Base-by-base conservation (phyloP, 2,329 filamentous ascomycete genomes). In the Spiromastix sp. region DNA sequence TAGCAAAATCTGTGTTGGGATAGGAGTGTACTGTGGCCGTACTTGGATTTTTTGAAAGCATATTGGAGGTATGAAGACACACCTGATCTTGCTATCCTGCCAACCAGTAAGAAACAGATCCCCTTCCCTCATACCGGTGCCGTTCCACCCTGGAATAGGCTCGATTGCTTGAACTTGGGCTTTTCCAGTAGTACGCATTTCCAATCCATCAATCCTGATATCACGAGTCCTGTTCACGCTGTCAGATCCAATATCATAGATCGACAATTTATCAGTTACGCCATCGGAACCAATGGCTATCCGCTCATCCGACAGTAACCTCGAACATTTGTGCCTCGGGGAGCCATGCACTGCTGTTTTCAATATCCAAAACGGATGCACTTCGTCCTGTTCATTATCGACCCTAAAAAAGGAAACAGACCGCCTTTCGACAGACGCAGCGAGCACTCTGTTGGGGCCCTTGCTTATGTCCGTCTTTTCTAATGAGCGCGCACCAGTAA, bases 91-190 rank as follows among this genome's bases (percentile, higher is more conserved):
- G 8, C 73, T 71, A 48, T 78, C 72, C 34, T 73, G 72, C 50
- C 72, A 74, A 6, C 74, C 74, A 20, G 71, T 70, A 2, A 80
- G 56, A 39, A 79, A 78, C 0, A 73, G 54, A 30, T 72, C 56
- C 2, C 69, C 68, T 3, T 60, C 45, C 12, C 49, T 52, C 8
- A 52, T 55, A 16, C 42, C 40, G 4, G 42, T 48, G 8, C 40
- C 38, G 2, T 42, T 40, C 12, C 40, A 27, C 15, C 46, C 39
- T 33, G 51, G 47, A 10, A 66, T 46, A 13, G 60, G 55, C 10
- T 54, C 52, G 27, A 66, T 56, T 41, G 49, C 49, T 43, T 60
- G 52, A 32, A 62, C 44, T 32, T 50, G 49, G 18, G 50, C 40
- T 25, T 48, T 52, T 27, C 35, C 39, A 27, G 35, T 40, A 8